phyloP scores from a whole-genome alignment of 2,329 filamentous ascomycete genomes.

The Talaromyces sp. region DNA sequence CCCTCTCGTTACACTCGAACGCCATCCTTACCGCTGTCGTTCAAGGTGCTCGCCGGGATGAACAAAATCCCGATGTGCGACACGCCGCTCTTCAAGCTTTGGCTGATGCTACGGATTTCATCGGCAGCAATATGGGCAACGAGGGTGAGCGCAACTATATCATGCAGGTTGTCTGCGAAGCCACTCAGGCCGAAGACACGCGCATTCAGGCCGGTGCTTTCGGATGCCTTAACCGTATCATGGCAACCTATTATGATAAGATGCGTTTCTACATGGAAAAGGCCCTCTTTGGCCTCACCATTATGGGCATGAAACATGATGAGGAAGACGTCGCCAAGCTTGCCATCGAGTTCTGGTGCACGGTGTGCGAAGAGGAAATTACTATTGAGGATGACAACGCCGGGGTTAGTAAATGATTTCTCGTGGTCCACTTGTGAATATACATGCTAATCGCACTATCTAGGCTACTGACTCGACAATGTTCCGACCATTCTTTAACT shows the following conservation, averaged over 20 bases:
- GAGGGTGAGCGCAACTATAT: constrained; percentile 99
- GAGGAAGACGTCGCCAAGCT: constrained; percentile 98
- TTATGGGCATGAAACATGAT: constrained; percentile 96
- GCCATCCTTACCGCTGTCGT: constrained; percentile 97
- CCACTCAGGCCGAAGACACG: constrained; percentile 85
- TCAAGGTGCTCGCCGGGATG: constrained; percentile 94
- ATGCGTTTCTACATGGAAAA: constrained; percentile 99
- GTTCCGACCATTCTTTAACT: constrained; percentile 91
- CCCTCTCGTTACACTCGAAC: constrained; percentile 83
- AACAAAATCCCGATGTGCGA: constrained; percentile 84
- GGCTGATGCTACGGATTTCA: constrained; percentile 94
- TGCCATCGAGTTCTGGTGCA: constrained; percentile 99
- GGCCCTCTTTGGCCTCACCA: constrained; percentile 93
- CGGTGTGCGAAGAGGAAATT: constrained; percentile 98
- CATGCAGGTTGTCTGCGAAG: constrained; percentile 99
- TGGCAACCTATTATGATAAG: constrained; percentile 98
- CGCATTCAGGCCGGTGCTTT: constrained; percentile 95
- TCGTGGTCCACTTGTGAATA: not conserved
- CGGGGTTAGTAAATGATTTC: constrained; percentile 48
- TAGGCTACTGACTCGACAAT: constrained; percentile 71
- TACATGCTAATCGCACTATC: constrained; percentile 23
- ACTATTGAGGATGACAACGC: constrained; percentile 96
- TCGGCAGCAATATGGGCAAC: constrained; percentile 97
- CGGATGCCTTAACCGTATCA: constrained; percentile 96
- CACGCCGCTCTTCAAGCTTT: constrained; percentile 89